Evolutionary conservation across 805 yeast genomes (phyloP).

Genomic region (Candida arabinofermentans): DNA sequence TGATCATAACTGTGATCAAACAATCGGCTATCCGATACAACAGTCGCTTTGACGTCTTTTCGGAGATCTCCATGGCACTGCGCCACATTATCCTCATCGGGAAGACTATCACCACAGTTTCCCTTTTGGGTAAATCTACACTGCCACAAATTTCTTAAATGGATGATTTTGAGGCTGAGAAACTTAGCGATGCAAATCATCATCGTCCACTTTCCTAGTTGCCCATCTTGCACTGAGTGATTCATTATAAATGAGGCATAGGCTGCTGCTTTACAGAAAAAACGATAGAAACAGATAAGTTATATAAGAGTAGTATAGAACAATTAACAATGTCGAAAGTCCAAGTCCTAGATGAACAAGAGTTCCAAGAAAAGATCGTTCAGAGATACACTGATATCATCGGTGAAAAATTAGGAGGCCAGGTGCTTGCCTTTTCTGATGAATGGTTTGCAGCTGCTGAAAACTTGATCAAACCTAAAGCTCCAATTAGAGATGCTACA

Average conservation of each 20-base stretch:
- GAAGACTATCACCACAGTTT: neutral
- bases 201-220: no score
- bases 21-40: neutral
- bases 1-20: no score
- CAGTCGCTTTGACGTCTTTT: no score
- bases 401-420: slow-evolving; percentile 81
- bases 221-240: no score
- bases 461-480: slow-evolving; percentile 75
- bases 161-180: neutral
- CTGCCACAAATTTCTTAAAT: neutral
- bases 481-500: slow-evolving; percentile 79
- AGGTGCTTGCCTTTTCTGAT: slow-evolving; percentile 65
- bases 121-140: neutral
- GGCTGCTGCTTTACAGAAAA: no score
- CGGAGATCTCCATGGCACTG: neutral
- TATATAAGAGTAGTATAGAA: no score
- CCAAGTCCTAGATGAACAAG: slow-evolving; percentile 22
- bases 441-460: slow-evolving; percentile 96
- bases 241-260: no score
- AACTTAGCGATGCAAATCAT: neutral
- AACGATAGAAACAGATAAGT: no score
- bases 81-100: neutral
- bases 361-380: slow-evolving; percentile 45
- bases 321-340: slow-evolving; percentile 1
- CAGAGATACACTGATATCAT: slow-evolving; percentile 69